Evolutionary conservation across 139 green algal species (phyloP).

Genomic region (Chlorella sp.): DNA sequence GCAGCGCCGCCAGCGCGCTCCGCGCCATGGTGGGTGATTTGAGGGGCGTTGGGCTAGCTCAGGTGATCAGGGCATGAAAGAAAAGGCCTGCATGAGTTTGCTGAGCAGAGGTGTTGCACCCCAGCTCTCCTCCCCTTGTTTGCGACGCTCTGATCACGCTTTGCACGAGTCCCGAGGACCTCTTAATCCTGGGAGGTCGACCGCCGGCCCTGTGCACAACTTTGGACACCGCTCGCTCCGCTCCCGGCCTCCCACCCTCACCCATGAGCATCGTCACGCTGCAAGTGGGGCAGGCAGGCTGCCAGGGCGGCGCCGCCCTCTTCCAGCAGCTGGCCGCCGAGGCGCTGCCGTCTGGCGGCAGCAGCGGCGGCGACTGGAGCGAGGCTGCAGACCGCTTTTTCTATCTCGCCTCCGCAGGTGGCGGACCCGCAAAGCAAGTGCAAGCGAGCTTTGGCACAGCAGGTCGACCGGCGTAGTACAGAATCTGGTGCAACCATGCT

Average conservation of each 20-base stretch:
- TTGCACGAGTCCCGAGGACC: too few species aligned
- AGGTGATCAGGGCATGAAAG: too few species aligned
- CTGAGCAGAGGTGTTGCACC: too few species aligned
- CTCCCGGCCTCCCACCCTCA: neutral
- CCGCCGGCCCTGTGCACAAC: too few species aligned
- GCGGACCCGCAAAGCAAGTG: neutral
- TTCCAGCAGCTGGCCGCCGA: constrained; percentile 70
- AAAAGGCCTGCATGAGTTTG: too few species aligned
- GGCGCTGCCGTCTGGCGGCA: neutral
- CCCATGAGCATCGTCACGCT: constrained; percentile 79
- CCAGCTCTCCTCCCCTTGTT: too few species aligned
- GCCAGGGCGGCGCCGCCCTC: constrained; percentile 76
- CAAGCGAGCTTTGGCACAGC: too few species aligned
- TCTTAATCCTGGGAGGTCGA: too few species aligned
- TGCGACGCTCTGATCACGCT: too few species aligned
- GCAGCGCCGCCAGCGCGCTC: neutral
- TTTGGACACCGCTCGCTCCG: neutral
- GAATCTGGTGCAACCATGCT: neutral
- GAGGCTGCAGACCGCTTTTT: neutral
- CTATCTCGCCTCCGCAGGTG: neutral
- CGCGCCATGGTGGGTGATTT: neutral
- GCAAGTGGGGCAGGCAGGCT: constrained; percentile 87
- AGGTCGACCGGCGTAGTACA: too few species aligned
- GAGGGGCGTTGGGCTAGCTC: too few species aligned
- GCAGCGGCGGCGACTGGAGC: constrained; percentile 32